Conservation (phyloP, 129 eudicot species). For the Deinandra increscens region DNA sequence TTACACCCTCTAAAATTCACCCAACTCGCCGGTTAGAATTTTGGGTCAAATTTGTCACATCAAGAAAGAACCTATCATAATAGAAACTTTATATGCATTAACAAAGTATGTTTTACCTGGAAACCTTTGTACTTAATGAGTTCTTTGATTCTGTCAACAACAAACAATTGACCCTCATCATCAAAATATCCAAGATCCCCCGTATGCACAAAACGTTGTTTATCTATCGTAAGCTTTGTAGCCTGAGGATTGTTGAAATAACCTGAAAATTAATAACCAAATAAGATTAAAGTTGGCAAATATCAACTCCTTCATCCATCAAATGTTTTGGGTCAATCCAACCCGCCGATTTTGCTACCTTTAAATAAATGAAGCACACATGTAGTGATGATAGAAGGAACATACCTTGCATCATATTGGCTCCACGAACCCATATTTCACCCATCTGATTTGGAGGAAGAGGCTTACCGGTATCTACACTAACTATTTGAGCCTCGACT, state of each 20-base stretch:
- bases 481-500: conserved; percentile 70
- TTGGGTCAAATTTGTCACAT: background rate
- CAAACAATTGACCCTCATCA: conserved; percentile 73
- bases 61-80: conserved; percentile 2
- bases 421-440: conserved; percentile 92
- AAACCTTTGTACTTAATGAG: conserved; percentile 90
- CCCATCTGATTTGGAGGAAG: conserved; percentile 77
- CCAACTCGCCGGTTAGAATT: no score
- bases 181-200: conserved; percentile 97
- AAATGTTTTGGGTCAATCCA: background rate
- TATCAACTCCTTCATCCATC: no score
- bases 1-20: no score
- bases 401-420: conserved; percentile 83
- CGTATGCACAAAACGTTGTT: conserved; percentile 80
- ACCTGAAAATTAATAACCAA: conserved; percentile 45
- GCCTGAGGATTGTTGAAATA: conserved; percentile 76
- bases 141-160: conserved; percentile 89
- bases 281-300: background rate
- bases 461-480: conserved; percentile 65
- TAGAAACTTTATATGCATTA: conserved; percentile 4
- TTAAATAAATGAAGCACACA: background rate
- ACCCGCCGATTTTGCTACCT: background rate
- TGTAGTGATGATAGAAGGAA: background rate
- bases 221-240: conserved; percentile 79
- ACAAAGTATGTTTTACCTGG: conserved; percentile 53